These are phyloP conservation scores for Penicillium paxilli DNA, from an alignment of 495 filamentous ascomycete species.

Conservation along the genomic window DNA sequence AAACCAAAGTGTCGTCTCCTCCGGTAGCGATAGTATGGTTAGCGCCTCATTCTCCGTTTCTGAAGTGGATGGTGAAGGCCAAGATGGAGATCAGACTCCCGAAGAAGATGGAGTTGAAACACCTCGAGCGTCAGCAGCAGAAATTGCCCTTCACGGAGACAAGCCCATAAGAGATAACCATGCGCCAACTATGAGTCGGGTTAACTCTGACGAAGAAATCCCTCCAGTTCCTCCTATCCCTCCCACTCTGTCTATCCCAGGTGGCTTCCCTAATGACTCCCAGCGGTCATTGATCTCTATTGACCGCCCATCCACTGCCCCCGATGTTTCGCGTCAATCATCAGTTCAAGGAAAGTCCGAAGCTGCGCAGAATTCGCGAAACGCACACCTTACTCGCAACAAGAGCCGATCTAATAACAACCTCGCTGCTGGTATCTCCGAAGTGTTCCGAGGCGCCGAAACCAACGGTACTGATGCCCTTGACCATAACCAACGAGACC, in stretches of 20 bases:
- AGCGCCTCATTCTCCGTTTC: conserved; percentile 40
- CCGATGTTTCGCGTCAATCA: conserved; percentile 25
- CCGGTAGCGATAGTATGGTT: conserved; percentile 48
- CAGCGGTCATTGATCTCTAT: conserved; percentile 32
- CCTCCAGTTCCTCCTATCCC: conserved; percentile 49
- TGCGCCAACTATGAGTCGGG: conserved; percentile 3
- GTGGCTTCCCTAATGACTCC: conserved; percentile 39
- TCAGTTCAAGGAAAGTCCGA: conserved; percentile 24
- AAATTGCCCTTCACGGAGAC: conserved; percentile 13
- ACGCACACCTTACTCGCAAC: conserved; percentile 4
- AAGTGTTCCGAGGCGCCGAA: conserved; percentile 10
- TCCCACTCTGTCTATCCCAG: conserved; percentile 35
- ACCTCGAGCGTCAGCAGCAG: conserved; percentile 30
- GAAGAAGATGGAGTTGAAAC: conserved; percentile 35
- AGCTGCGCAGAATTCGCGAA: conserved; percentile 2
- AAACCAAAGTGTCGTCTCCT: conserved; percentile 39
- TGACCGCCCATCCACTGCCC: conserved; percentile 36
- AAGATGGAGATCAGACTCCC: conserved; percentile 22
- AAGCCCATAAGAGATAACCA: conserved; percentile 1
- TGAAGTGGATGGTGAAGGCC: conserved; percentile 37
- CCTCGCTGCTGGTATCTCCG: conserved; percentile 26
- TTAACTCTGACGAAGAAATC: conserved; percentile 26
- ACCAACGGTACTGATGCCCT: conserved; percentile 13
- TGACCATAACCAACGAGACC: conserved; percentile 25
- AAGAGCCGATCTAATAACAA: conserved; percentile 37